Base-by-base conservation (phyloP, 495 filamentous ascomycete species). In the Aspergillus conjunctus region DNA sequence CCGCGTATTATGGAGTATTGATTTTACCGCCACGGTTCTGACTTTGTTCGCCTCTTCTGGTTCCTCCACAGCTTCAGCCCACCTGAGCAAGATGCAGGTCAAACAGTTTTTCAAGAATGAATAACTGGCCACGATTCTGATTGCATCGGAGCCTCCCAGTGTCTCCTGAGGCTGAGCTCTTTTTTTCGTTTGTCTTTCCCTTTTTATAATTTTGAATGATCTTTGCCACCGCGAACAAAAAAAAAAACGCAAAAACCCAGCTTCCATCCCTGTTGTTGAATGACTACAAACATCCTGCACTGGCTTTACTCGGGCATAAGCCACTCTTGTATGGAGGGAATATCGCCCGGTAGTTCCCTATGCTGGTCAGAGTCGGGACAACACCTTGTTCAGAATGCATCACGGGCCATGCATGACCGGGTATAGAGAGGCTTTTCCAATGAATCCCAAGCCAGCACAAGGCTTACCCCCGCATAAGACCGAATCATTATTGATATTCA, bases 391-490 rank as follows among this genome's bases (percentile, higher is more conserved):
- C 41, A 37, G 5, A 34, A 14, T 46, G 51, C 58, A 49, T 60
- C 51, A 39, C 44, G 20, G 58, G 22, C 44, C 22, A 60, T 60
- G 51, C 58, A 53, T 54, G 34, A 44, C 56, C 56, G 52, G 21
- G 33, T 32, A 51, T 51, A 32, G 30, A 14, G 6, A 51, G 8
- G 49, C n/a, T 22, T 43, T 43, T 43, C 17, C 20, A 49, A 49
- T 11, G 12, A 14, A 31, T 31, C 5, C 51, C 31, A 60, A 30
- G 20, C 51, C 51, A 60, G 50, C 43, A 48, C 43, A 12, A 60
- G 49, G 51, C 50, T 51, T 54, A 60, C 51, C 58, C 58, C 54
- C 58, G 17, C 58, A 51, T 20, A 51, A 51, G 26, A 26, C 26
- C 26, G 26, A 26, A 26, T 26, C 26, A 26, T 26, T 5, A 26